These are phyloP conservation scores for Chaetomiaceae sp. DNA, from an alignment of 2,329 filamentous ascomycete species.

Conservation along the genomic window DNA sequence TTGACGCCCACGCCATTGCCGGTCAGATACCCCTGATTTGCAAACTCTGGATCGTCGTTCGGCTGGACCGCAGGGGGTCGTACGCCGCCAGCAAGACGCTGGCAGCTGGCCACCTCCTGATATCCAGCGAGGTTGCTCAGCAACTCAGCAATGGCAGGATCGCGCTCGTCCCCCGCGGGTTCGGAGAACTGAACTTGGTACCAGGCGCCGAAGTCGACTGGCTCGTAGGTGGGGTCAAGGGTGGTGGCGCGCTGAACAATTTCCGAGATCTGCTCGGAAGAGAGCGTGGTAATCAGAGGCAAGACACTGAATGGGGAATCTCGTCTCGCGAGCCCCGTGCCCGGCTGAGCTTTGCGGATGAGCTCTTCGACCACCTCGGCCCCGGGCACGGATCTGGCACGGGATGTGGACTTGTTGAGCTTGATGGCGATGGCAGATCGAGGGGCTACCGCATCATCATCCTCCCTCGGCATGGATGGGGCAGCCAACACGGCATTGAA, in stretches of 20 bases:
- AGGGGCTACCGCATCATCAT: not conserved
- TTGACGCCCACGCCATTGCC: constrained; percentile 9
- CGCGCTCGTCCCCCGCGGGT: not conserved
- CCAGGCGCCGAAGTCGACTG: not conserved
- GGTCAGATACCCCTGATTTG: constrained; percentile 8
- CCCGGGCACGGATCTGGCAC: not conserved
- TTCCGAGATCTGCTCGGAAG: not conserved
- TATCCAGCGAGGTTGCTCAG: not conserved
- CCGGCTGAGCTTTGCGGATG: not conserved
- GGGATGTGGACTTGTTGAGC: not conserved
- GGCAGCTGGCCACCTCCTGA: not conserved
- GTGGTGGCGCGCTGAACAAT: not conserved
- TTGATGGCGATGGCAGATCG: not conserved
- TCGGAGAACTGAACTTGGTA: not conserved
- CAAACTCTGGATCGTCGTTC: not conserved
- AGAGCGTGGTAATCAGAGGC: not conserved
- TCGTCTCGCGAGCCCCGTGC: not conserved
- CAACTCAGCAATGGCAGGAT: not conserved
- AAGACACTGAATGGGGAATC: not conserved
- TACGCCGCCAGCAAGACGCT: not conserved
- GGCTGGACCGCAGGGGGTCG: not conserved
- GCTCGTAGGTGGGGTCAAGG: not conserved
- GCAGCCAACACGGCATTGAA: not conserved
- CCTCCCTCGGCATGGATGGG: not conserved
- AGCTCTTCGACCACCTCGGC: not conserved